phyloP scores from a whole-genome alignment of 495 filamentous ascomycete species.

The Podospora sp. region DNA sequence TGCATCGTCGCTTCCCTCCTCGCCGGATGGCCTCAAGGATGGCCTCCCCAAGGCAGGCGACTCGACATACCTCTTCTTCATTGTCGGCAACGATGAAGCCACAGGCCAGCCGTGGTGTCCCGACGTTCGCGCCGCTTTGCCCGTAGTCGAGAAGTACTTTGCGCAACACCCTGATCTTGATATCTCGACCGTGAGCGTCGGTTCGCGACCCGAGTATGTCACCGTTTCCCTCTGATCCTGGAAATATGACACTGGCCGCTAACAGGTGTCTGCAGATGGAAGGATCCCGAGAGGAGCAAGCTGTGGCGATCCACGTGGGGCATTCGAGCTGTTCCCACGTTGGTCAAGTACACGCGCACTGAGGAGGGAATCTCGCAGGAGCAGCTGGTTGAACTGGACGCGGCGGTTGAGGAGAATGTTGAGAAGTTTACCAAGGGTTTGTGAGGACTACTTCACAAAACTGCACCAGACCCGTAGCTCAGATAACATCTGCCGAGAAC shows the following conservation, averaged over 20 bases:
- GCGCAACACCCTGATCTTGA: neutral
- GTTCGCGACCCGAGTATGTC: conserved; percentile 5
- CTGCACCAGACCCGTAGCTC: too few relatives aligned
- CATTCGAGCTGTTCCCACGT: conserved; percentile 2
- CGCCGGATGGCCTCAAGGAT: neutral
- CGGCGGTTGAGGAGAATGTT: neutral
- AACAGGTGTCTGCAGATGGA: neutral
- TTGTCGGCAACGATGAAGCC: conserved; percentile 4
- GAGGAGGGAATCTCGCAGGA: conserved; percentile 8
- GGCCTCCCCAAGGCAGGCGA: conserved; percentile 3
- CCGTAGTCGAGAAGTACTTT: conserved; percentile 7
- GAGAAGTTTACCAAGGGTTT: neutral
- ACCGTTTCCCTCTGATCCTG: neutral
- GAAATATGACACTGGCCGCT: neutral
- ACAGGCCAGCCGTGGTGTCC: conserved; percentile 11
- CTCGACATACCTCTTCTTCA: conserved; percentile 12
- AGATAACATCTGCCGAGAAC: conserved; percentile 8
- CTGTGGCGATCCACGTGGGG: conserved; percentile 6
- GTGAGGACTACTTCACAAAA: too few relatives aligned
- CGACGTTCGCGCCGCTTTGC: conserved; percentile 5
- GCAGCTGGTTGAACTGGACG: conserved; percentile 5
- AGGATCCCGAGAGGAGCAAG: neutral
- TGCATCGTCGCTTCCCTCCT: neutral
- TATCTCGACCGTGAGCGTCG: conserved; percentile 2
- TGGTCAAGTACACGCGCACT: conserved; percentile 1